phyloP scores from a whole-genome alignment of 2,329 filamentous ascomycete genomes.

The Verticillium tricorpus region DNA sequence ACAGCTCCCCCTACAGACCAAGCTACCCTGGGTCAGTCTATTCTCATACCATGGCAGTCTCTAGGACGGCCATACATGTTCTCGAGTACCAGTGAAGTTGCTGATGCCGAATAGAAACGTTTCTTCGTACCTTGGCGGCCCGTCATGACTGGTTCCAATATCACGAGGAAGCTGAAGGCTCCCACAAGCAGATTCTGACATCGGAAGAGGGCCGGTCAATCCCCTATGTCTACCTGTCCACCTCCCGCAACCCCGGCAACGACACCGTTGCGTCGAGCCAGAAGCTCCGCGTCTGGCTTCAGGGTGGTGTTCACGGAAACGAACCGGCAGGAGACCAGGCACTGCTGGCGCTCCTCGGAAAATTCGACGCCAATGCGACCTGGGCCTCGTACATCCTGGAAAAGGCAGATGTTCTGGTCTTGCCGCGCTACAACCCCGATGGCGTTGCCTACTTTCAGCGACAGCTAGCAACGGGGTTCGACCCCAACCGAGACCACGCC shows the following conservation, averaged over 20 bases:
- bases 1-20: neutral
- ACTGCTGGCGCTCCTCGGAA: slow-evolving; percentile 5
- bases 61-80: no score
- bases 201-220: slow-evolving; percentile 16
- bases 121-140: slow-evolving; percentile 14
- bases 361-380: slow-evolving; percentile 4
- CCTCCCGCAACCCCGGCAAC: slow-evolving; percentile 7
- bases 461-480: slow-evolving; percentile 5
- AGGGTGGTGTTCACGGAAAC: slow-evolving; percentile 7
- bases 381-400: slow-evolving; percentile 5
- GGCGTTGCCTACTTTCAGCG: slow-evolving; percentile 9
- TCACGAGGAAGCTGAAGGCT: slow-evolving; percentile 1
- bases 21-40: no score
- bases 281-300: slow-evolving; percentile 7
- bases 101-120: slow-evolving; percentile 9
- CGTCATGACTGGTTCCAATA: slow-evolving; percentile 18
- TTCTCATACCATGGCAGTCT: no score
- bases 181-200: no score
- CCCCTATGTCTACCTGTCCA: slow-evolving; percentile 7
- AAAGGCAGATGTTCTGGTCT: slow-evolving; percentile 5
- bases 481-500: slow-evolving; percentile 9
- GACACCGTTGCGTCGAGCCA: slow-evolving; percentile 5
- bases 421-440: slow-evolving; percentile 8
- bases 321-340: slow-evolving; percentile 8
- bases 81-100: no score